Percentiles rank a stretch among this genome's conserved stretches.
These are phyloP conservation scores for Trichoderma erinaceum DNA, from an alignment of 495 filamentous ascomycete genomes.

Conservation along the genomic window DNA sequence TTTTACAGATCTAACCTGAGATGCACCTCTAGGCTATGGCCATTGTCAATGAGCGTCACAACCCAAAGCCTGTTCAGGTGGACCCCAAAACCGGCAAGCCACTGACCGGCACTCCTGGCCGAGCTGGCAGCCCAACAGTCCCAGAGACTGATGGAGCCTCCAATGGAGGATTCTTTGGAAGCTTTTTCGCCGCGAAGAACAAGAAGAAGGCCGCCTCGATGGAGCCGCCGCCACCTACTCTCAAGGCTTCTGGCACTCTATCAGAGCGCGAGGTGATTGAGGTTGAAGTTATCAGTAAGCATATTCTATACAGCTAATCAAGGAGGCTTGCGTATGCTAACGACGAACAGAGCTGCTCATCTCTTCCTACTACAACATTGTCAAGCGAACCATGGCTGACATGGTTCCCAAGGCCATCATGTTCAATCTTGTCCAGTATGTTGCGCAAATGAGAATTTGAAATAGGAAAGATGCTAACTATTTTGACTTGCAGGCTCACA, in stretches of 20 bases:
- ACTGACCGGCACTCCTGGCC: slow-evolving; percentile 54
- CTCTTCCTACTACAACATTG: slow-evolving; percentile 95
- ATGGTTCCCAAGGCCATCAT: slow-evolving; percentile 99
- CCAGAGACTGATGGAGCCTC: slow-evolving; percentile 42
- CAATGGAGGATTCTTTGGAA: slow-evolving; percentile 84
- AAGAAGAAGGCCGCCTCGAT: slow-evolving; percentile 99
- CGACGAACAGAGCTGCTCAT: slow-evolving; percentile 74
- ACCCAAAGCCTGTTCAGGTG: slow-evolving; percentile 85
- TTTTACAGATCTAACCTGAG: slow-evolving; percentile 2
- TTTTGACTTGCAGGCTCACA: slow-evolving; percentile 60
- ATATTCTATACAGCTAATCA: not conserved
- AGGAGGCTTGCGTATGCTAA: slow-evolving; percentile 20
- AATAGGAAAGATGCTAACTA: slow-evolving; percentile 16
- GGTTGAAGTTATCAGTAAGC: slow-evolving; percentile 97
- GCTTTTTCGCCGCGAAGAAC: slow-evolving; percentile 96
- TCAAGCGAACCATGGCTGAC: slow-evolving; percentile 96
- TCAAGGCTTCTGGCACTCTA: slow-evolving; percentile 89
- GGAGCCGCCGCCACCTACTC: slow-evolving; percentile 85
- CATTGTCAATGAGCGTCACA: slow-evolving; percentile 87
- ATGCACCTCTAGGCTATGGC: slow-evolving; percentile 69
- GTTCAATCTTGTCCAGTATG: slow-evolving; percentile 91
- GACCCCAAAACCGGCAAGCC: slow-evolving; percentile 99
- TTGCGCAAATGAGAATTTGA: slow-evolving; percentile 19
- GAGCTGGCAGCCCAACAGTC: slow-evolving; percentile 63
- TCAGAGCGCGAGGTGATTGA: slow-evolving; percentile 90